Evolutionary conservation across 371 early-diverging fungal species (phyloP).

Genomic region (Haplosporangium sp.): DNA sequence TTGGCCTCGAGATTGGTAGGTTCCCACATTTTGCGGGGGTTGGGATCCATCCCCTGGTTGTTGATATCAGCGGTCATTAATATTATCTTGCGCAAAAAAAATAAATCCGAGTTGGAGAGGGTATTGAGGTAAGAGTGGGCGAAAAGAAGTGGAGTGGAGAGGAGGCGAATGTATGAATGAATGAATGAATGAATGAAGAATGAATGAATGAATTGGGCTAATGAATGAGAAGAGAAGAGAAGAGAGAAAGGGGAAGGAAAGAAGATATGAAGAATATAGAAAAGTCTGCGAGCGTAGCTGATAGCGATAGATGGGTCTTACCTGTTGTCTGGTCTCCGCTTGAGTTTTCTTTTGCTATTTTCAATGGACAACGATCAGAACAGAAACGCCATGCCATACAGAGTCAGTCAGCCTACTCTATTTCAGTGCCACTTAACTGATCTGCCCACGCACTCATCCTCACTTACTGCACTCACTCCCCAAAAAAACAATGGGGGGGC

Average conservation of each 20-base stretch:
- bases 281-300: not conserved
- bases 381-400: too few relatives aligned
- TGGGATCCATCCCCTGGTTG: conserved; percentile 44
- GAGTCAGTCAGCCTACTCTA: too few relatives aligned
- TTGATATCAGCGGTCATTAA: conserved; percentile 15
- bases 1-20: conserved; percentile 66
- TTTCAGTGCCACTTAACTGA: too few relatives aligned
- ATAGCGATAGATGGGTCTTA: not conserved
- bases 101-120: not conserved
- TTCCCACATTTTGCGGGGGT: conserved; percentile 70
- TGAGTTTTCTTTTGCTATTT: too few relatives aligned
- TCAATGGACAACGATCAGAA: not conserved
- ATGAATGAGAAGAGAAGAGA: conserved; percentile 1
- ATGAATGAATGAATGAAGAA: not conserved
- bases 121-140: not conserved
- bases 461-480: too few relatives aligned
- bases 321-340: too few relatives aligned
- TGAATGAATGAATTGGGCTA: not conserved
- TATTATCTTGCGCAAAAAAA: not conserved
- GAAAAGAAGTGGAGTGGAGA: not conserved
- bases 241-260: conserved; percentile 4
- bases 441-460: too few relatives aligned
- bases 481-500: not conserved
- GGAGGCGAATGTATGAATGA: not conserved
- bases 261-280: not conserved